phyloP scores from a whole-genome alignment of 345 rosid genomes.

The Diplotaxis tenuifolia region DNA sequence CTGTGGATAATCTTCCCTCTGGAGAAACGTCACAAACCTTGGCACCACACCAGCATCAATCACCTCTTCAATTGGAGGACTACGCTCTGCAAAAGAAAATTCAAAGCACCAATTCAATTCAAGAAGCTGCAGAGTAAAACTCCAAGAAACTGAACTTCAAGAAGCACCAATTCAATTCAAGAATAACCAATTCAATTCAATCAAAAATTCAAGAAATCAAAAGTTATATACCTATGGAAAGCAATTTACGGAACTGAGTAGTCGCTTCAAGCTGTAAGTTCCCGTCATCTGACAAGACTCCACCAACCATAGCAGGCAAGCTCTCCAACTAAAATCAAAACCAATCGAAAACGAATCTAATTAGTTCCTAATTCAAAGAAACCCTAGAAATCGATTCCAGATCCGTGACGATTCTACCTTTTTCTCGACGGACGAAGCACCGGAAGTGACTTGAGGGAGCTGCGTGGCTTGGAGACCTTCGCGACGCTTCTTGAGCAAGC shows the following conservation, averaged over 20 bases:
- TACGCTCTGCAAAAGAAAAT: slow-evolving; percentile 47
- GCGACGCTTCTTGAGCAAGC: slow-evolving; percentile 82
- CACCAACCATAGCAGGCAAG: slow-evolving; percentile 70
- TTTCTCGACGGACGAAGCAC: slow-evolving; percentile 55
- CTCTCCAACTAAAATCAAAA: slow-evolving; percentile 54
- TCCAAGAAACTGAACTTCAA: no score
- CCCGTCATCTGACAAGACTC: slow-evolving; percentile 59
- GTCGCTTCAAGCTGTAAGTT: slow-evolving; percentile 70
- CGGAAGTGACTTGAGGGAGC: slow-evolving; percentile 36
- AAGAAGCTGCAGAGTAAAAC: not conserved
- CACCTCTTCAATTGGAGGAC: slow-evolving; percentile 88
- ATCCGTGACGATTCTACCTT: slow-evolving; percentile 42
- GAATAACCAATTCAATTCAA: no score
- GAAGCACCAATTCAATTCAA: not conserved
- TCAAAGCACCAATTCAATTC: not conserved
- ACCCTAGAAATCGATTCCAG: slow-evolving; percentile 2
- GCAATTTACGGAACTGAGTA: slow-evolving; percentile 73
- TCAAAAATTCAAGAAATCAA: not conserved
- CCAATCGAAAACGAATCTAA: slow-evolving; percentile 14
- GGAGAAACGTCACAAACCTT: slow-evolving; percentile 77
- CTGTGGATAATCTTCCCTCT: slow-evolving; percentile 78
- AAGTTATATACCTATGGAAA: slow-evolving; percentile 60
- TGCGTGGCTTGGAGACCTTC: slow-evolving; percentile 59
- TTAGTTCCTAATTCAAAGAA: not conserved
- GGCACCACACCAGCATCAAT: slow-evolving; percentile 81